Evolutionary conservation across 495 filamentous ascomycete species (phyloP).

Genomic region (Amniculicola lignicola): DNA sequence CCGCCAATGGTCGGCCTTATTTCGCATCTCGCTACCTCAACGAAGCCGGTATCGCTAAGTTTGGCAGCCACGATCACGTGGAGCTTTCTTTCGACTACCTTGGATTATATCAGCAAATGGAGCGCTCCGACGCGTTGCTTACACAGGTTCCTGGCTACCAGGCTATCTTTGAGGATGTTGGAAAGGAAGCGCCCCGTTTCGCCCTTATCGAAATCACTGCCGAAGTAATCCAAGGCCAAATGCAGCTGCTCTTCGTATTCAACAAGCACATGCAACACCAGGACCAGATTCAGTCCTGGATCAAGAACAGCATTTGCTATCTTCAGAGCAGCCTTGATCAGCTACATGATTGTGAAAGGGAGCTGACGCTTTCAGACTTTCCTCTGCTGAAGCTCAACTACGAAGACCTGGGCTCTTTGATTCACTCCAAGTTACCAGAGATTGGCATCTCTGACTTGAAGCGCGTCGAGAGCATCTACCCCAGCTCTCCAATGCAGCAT

Average conservation of each 20-base stretch:
- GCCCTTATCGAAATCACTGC: slow-evolving; percentile 24
- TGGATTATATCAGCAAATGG: slow-evolving; percentile 25
- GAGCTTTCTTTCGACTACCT: slow-evolving; percentile 26
- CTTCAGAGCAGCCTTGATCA: slow-evolving; percentile 8
- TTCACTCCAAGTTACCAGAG: slow-evolving; percentile 12
- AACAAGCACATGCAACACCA: slow-evolving; percentile 27
- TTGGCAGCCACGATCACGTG: slow-evolving; percentile 14
- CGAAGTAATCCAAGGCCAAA: slow-evolving; percentile 16
- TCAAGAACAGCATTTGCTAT: slow-evolving; percentile 4
- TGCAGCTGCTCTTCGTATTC: slow-evolving; percentile 21
- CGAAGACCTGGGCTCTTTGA: slow-evolving; percentile 7
- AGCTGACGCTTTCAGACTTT: slow-evolving; percentile 21
- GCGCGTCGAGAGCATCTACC: slow-evolving; percentile 17
- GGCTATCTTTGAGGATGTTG: slow-evolving; percentile 23
- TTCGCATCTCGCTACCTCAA: slow-evolving; percentile 24
- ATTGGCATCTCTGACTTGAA: slow-evolving; percentile 16
- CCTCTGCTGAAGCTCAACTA: slow-evolving; percentile 14
- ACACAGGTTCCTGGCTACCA: slow-evolving; percentile 21
- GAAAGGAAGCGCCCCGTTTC: slow-evolving; percentile 20
- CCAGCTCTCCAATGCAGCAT: slow-evolving; percentile 26
- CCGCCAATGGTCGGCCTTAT: slow-evolving; percentile 22
- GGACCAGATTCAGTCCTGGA: slow-evolving; percentile 17
- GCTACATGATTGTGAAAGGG: slow-evolving; percentile 12
- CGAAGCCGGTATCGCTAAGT: slow-evolving; percentile 14
- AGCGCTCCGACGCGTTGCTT: slow-evolving; percentile 19